These are phyloP conservation scores for Starmera quercuum DNA, from an alignment of 805 yeast species.

Conservation along the genomic window DNA sequence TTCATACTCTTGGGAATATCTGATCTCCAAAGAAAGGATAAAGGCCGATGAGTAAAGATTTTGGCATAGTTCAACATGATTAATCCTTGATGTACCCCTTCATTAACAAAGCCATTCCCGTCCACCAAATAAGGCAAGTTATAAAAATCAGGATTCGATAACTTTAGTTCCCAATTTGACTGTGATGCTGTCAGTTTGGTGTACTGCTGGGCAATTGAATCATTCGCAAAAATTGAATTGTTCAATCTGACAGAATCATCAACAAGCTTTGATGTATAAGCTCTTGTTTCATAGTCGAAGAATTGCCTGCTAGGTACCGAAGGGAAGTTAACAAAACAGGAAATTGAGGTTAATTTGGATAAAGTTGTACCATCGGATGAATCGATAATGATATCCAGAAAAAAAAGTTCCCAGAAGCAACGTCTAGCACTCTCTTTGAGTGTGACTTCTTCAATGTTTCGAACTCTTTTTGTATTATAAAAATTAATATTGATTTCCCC, in stretches of 20 bases:
- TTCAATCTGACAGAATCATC: constrained; percentile 42
- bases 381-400: constrained; percentile 44
- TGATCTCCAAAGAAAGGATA: constrained; percentile 44
- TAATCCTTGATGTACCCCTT: constrained; percentile 45
- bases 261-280: constrained; percentile 39
- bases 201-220: constrained; percentile 28
- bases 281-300: constrained; percentile 41
- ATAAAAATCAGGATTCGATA: constrained; percentile 35
- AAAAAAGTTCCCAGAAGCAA: constrained; percentile 45
- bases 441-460: constrained; percentile 10
- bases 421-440: constrained; percentile 29
- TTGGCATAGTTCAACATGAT: constrained; percentile 42
- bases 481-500: constrained; percentile 17
- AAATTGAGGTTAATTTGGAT: constrained; percentile 29
- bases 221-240: constrained; percentile 33
- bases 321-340: constrained; percentile 34
- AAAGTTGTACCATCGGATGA: constrained; percentile 43
- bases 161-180: constrained; percentile 42
- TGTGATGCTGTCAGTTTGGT: constrained; percentile 36
- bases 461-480: constrained; percentile 14
- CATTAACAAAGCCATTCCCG: constrained; percentile 38
- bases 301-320: constrained; percentile 22
- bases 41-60: constrained; percentile 47
- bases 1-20: constrained; percentile 34
- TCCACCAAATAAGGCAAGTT: constrained; percentile 35